These are phyloP conservation scores for Eremothecium coryli DNA, from an alignment of 1,139 yeast genomes.

Conservation along the genomic window DNA sequence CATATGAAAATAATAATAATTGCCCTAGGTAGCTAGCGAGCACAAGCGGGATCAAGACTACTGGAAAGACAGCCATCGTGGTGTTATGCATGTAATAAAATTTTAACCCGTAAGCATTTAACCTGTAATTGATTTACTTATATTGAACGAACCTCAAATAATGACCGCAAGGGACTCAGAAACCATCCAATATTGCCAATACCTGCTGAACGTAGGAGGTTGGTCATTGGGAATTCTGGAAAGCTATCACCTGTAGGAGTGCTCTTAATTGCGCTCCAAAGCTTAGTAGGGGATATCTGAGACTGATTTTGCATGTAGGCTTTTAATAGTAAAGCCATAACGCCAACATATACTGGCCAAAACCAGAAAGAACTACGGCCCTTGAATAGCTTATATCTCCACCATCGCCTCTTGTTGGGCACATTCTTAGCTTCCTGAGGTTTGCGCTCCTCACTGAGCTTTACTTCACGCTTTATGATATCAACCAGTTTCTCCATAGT, in stretches of 20 bases:
- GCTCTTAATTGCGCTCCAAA: neutral
- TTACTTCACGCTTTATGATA: neutral
- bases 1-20: too few species aligned
- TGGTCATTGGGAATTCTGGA: too few species aligned
- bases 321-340: constrained; percentile 9
- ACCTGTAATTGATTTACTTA: too few species aligned
- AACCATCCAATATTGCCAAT: neutral
- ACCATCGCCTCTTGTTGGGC: neutral
- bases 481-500: neutral
- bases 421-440: neutral
- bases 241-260: neutral
- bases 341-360: constrained; percentile 6
- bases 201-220: too few species aligned
- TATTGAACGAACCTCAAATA: too few species aligned
- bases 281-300: neutral
- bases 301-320: constrained; percentile 5
- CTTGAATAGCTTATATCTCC: neutral
- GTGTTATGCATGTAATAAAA: too few species aligned
- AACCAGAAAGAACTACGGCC: neutral
- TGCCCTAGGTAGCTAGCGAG: too few species aligned
- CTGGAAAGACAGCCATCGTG: too few species aligned
- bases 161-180: constrained; percentile 1
- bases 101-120: too few species aligned
- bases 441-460: neutral
- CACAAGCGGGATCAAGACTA: too few species aligned